Evolutionary conservation across 768 basidiomycete species (phyloP).

Genomic region (Termitomyces eurrhizus): DNA sequence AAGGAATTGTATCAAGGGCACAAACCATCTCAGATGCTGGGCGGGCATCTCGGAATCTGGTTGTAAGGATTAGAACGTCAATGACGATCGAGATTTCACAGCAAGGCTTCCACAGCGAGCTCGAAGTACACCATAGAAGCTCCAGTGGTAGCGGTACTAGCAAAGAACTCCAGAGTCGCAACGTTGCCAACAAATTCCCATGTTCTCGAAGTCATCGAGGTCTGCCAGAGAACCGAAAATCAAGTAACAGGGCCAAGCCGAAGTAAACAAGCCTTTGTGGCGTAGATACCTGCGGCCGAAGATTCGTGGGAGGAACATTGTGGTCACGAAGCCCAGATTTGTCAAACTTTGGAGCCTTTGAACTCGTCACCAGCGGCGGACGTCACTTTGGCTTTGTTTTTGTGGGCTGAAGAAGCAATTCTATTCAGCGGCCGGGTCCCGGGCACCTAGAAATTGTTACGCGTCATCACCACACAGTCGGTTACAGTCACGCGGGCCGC

Average conservation of each 20-base stretch:
- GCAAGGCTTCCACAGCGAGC: not conserved
- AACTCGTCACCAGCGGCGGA: not conserved
- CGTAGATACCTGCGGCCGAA: not conserved
- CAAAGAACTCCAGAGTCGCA: not conserved
- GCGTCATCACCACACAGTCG: not conserved
- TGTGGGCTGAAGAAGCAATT: not conserved
- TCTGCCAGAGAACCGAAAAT: not conserved
- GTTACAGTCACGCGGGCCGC: not conserved
- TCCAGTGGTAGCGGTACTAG: no score
- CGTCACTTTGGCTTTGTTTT: no score
- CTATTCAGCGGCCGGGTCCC: not conserved
- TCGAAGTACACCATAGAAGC: not conserved
- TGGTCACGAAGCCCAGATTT: not conserved
- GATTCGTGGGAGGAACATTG: not conserved
- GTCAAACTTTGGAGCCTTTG: not conserved
- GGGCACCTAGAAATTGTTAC: not conserved
- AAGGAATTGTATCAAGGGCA: no score
- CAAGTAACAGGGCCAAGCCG: no score
- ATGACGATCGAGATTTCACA: not conserved
- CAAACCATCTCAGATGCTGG: not conserved
- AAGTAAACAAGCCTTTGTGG: constrained; percentile 3
- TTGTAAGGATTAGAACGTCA: not conserved
- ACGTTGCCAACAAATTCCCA: not conserved
- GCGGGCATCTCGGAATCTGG: not conserved
- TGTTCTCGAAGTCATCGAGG: not conserved